These are phyloP conservation scores for Anthracocystis panici-leucophaei DNA, from an alignment of 1,284 basidiomycete species.

Conservation along the genomic window DNA sequence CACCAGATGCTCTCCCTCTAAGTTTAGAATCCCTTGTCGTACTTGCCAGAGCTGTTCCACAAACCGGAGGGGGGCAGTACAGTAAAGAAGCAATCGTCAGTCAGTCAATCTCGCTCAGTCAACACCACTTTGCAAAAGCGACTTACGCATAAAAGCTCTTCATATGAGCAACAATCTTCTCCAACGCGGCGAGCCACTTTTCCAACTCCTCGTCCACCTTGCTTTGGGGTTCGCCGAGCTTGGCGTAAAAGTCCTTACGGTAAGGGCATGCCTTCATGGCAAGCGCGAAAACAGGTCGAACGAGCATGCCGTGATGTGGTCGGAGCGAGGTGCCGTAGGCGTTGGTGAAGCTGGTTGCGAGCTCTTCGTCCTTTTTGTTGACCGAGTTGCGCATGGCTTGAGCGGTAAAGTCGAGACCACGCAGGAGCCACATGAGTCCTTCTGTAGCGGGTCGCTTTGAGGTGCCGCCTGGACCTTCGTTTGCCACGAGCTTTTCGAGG, in stretches of 20 bases:
- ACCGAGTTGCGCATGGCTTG: constrained; percentile 82
- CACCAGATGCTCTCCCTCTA: background rate
- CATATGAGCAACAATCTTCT: constrained; percentile 79
- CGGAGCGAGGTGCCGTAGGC: constrained; percentile 87
- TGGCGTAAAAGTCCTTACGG: constrained; percentile 87
- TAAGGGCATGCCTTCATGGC: constrained; percentile 98
- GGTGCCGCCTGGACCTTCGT: constrained; percentile 80
- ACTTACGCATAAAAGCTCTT: constrained; percentile 75
- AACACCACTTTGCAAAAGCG: no score
- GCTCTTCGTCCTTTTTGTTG: constrained; percentile 78
- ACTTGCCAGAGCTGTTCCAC: constrained; percentile 44
- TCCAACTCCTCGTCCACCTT: constrained; percentile 79
- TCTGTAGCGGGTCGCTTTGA: constrained; percentile 90
- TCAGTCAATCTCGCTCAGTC: background rate
- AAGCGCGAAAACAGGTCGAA: constrained; percentile 86
- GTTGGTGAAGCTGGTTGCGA: constrained; percentile 81
- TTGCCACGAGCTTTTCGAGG: constrained; percentile 84
- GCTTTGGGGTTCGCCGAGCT: constrained; percentile 81
- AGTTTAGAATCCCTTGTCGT: constrained; percentile 57
- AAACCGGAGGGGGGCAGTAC: background rate
- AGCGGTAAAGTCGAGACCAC: constrained; percentile 91
- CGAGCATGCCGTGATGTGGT: constrained; percentile 87
- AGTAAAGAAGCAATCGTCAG: constrained; percentile 4
- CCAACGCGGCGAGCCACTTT: constrained; percentile 83
- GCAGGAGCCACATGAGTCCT: constrained; percentile 90